Evolutionary conservation across 1,284 basidiomycete genomes (phyloP).

Genomic region (Ustilago cynodontis): DNA sequence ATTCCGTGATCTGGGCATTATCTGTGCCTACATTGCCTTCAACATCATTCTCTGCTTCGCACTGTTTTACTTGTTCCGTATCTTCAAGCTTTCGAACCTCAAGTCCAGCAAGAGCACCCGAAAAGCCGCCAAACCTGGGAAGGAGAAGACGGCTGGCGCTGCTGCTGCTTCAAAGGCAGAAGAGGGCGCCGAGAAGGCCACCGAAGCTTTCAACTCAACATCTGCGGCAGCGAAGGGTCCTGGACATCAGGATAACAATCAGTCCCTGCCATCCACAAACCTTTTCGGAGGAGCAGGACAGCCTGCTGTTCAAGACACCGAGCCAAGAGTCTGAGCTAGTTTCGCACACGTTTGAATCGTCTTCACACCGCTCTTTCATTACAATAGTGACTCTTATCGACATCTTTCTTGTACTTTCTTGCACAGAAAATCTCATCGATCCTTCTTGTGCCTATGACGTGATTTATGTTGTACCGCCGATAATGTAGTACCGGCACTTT

Average conservation of each 20-base stretch:
- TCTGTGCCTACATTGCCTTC: slow-evolving; percentile 77
- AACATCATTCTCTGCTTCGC: slow-evolving; percentile 71
- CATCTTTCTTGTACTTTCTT: too few relatives aligned
- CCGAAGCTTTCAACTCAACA: slow-evolving; percentile 11
- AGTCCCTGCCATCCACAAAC: slow-evolving; percentile 8
- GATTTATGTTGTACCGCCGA: too few relatives aligned
- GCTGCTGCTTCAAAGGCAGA: background rate
- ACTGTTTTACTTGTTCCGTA: slow-evolving; percentile 61
- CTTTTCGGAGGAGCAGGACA: slow-evolving; percentile 21
- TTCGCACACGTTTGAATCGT: too few relatives aligned
- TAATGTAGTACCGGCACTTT: too few relatives aligned
- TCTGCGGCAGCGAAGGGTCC: slow-evolving; percentile 27
- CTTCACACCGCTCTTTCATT: too few relatives aligned
- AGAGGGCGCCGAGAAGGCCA: slow-evolving; percentile 12
- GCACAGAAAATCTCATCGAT: too few relatives aligned
- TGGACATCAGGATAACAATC: slow-evolving; percentile 3
- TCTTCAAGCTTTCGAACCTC: slow-evolving; percentile 40
- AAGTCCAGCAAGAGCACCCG: slow-evolving; percentile 25
- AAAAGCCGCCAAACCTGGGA: background rate
- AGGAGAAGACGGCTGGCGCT: background rate
- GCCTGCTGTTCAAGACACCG: slow-evolving; percentile 17
- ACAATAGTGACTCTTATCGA: too few relatives aligned
- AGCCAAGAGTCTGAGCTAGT: slow-evolving; percentile 10
- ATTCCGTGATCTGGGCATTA: slow-evolving; percentile 71
- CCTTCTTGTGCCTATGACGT: too few relatives aligned